Conservation (phyloP, 306 rosid genomes). For the Vigna reflexopilosa region DNA sequence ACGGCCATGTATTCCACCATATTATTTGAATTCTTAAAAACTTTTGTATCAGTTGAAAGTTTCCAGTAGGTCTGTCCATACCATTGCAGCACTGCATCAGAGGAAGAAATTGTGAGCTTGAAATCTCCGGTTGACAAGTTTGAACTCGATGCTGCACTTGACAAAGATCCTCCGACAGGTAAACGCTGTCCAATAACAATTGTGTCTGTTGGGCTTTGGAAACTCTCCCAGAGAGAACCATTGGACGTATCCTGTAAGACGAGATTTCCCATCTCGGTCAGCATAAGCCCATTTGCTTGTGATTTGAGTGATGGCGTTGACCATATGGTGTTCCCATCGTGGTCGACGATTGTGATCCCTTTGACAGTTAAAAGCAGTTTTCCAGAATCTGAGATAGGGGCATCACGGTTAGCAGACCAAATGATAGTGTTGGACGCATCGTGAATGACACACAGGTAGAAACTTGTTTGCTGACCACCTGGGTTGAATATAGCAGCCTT, state of each 20-base stretch:
- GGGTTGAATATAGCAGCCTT: conserved; percentile 72
- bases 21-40: conserved; percentile 51
- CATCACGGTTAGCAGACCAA: conserved; percentile 83
- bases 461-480: conserved; percentile 51
- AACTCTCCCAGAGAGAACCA: conserved; percentile 91
- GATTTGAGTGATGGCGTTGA: conserved; percentile 73
- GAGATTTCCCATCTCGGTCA: conserved; percentile 82
- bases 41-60: conserved; percentile 60
- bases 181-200: conserved; percentile 76
- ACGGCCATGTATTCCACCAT: conserved; percentile 64
- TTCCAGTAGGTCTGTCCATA: conserved; percentile 82
- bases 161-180: conserved; percentile 59
- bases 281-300: conserved; percentile 52
- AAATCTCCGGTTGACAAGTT: conserved; percentile 68
- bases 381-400: conserved; percentile 66
- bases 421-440: conserved; percentile 65
- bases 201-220: conserved; percentile 83
- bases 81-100: conserved; percentile 82
- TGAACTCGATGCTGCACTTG: conserved; percentile 54
- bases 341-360: conserved; percentile 61
- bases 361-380: conserved; percentile 54
- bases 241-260: conserved; percentile 69
- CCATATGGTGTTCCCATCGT: conserved; percentile 61
- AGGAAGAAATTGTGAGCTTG: conserved; percentile 53
- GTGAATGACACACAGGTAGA: conserved; percentile 79